Percentiles rank a stretch among this genome's conserved stretches.
phyloP scores from a whole-genome alignment of 345 rosid genomes.

The Hevea brasiliensis region DNA sequence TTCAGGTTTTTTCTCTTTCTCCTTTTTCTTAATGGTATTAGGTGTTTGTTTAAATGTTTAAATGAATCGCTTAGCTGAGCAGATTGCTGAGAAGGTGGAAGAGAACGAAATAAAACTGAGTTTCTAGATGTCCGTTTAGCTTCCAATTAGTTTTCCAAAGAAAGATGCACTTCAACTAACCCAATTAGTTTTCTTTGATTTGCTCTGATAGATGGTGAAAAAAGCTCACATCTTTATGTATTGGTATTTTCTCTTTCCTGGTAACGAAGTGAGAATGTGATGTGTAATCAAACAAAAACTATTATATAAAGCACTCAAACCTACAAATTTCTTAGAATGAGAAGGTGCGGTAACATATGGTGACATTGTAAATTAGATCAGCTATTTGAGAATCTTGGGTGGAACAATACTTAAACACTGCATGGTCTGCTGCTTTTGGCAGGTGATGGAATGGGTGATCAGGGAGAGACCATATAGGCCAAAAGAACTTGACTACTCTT shows the following conservation, averaged over 20 bases:
- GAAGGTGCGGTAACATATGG: not conserved
- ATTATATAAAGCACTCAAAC: too few relatives aligned
- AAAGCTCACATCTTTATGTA: too few relatives aligned
- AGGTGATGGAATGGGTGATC: constrained; percentile 97
- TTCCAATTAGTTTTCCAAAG: not conserved
- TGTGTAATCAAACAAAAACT: not conserved
- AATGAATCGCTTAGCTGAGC: not conserved
- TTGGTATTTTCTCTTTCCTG: not conserved
- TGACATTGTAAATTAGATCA: not conserved
- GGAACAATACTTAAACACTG: not conserved
- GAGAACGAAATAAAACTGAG: too few relatives aligned
- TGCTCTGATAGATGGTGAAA: not conserved
- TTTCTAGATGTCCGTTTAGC: not conserved
- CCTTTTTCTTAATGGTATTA: not conserved
- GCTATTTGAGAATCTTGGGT: not conserved
- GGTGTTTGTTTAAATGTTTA: constrained; percentile 11
- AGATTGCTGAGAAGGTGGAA: too few relatives aligned
- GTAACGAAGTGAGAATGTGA: not conserved
- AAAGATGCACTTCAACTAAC: not conserved
- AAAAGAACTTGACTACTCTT: constrained; percentile 85
- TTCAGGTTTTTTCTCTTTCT: constrained; percentile 42
- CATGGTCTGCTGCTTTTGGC: constrained; percentile 9
- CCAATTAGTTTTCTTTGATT: too few relatives aligned
- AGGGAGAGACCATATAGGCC: constrained; percentile 83
- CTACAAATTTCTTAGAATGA: not conserved